Conservation (phyloP, 225 moss, liverwort and hornwort species). For the Physcomitrellopsis africana region DNA sequence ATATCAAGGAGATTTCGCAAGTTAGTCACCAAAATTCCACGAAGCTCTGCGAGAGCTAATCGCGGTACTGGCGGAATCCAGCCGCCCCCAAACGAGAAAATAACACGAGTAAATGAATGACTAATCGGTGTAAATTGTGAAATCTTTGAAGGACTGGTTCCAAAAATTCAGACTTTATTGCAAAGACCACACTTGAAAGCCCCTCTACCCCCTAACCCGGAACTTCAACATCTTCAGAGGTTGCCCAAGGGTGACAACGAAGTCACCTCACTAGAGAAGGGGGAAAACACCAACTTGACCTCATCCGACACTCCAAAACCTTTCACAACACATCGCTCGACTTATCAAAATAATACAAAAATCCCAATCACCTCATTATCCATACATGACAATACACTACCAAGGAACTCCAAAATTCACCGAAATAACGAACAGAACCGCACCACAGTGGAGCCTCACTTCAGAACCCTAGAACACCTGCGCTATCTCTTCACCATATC, state of each 20-base stretch:
- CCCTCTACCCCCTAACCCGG: neutral
- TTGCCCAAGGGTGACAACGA: neutral
- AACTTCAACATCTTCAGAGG: neutral
- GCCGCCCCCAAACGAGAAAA: neutral
- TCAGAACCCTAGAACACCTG: slow-evolving; percentile 8
- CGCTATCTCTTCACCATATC: too few relatives aligned
- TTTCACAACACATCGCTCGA: neutral
- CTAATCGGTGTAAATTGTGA: neutral
- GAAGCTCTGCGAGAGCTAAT: neutral
- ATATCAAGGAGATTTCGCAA: too few relatives aligned
- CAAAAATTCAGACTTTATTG: neutral
- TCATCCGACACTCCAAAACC: neutral
- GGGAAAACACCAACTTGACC: neutral
- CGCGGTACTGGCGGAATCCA: neutral
- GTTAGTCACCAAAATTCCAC: too few relatives aligned
- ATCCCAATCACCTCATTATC: slow-evolving; percentile 4
- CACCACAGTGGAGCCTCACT: neutral
- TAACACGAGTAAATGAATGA: neutral
- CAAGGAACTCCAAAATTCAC: neutral
- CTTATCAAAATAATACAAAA: neutral
- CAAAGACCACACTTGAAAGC: too few relatives aligned
- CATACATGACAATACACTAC: neutral
- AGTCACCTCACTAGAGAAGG: neutral
- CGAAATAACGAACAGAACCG: neutral
- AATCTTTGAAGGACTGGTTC: neutral